Conservation (phyloP, 441 rosid genomes). For the Corymbia citriodora region DNA sequence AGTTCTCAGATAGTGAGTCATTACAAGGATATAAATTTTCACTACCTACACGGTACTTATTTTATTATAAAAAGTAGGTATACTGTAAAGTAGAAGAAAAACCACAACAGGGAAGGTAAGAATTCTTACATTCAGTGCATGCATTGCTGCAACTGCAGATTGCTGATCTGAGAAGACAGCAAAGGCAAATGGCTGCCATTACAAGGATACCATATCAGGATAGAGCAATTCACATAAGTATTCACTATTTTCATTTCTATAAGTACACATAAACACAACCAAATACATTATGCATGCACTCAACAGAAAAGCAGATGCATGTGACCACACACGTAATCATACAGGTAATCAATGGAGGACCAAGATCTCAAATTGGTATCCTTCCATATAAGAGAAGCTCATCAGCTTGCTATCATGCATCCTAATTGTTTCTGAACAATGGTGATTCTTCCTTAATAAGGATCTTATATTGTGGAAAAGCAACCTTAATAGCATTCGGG, state of each 20-base stretch:
- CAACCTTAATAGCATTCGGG: not conserved
- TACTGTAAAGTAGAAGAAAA: not conserved
- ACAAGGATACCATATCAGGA: not conserved
- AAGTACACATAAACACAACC: not conserved
- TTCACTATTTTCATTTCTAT: not conserved
- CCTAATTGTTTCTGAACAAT: not conserved
- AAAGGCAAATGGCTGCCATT: slow-evolving; percentile 18
- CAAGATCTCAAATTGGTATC: not conserved
- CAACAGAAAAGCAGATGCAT: not conserved
- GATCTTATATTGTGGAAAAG: not conserved
- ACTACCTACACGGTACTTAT: not conserved
- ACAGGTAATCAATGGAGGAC: not conserved
- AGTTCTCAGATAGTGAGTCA: not conserved
- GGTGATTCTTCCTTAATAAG: not conserved
- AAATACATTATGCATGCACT: not conserved
- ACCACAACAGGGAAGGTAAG: not conserved
- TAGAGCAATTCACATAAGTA: not conserved
- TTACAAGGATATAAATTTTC: not conserved
- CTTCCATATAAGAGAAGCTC: not conserved
- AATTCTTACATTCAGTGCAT: slow-evolving; percentile 17
- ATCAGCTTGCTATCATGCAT: not conserved
- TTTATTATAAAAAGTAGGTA: not conserved
- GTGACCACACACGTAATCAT: not conserved
- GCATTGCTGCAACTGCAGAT: slow-evolving; percentile 17
- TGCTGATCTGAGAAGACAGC: slow-evolving; percentile 16